Base-by-base conservation (phyloP, 208 protist species). In the Trypanosoma lewisi region DNA sequence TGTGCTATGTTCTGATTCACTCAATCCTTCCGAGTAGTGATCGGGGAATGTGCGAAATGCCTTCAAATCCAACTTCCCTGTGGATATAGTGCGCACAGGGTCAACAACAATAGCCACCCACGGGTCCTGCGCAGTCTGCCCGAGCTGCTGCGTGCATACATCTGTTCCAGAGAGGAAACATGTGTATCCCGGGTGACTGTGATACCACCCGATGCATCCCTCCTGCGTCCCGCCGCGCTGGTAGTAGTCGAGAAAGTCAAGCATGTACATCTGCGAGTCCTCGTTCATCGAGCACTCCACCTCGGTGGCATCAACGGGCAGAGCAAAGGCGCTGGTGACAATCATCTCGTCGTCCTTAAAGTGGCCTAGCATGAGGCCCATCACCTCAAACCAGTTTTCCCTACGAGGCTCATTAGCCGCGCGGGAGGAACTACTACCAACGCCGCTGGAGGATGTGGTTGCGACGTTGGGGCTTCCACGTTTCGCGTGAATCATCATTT, bases 151-250 rank as follows among this genome's bases (percentile, higher is more conserved):
- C 48, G 97, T 98, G 51, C 51, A 72, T 36, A 97, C 92, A 70
- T 99, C 98, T 42, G 98, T 99, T 63, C 97, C 97, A 14, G 97
- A 98, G 34, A 99, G 84, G 83, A 91, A 93, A 79, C 97, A 99
- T 17, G 95, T 94, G 75, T 98, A 99, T 33, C 97, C 97, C 8
- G 97, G 97, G 55, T 98, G 96, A 73, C 80, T 94, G 83, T 99
- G 98, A 63, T 99, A 99, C 98, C 98, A 99, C 31, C 98, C 97
- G 14, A 98, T 55, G 41, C 92, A 93, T 39, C 96, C 93, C 2
- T 81, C 67, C 17, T 34, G 14, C 14, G 17, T 52, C 8, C 85
- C 79, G 49, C 86, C 59, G 8, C 75, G 75, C 37, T 87, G 73
- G 67, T 93, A 78, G 51, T 96, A 84, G 27, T 91, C 73, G 31